Conservation (phyloP, 306 rosid genomes). For the Benincasa hispida region DNA sequence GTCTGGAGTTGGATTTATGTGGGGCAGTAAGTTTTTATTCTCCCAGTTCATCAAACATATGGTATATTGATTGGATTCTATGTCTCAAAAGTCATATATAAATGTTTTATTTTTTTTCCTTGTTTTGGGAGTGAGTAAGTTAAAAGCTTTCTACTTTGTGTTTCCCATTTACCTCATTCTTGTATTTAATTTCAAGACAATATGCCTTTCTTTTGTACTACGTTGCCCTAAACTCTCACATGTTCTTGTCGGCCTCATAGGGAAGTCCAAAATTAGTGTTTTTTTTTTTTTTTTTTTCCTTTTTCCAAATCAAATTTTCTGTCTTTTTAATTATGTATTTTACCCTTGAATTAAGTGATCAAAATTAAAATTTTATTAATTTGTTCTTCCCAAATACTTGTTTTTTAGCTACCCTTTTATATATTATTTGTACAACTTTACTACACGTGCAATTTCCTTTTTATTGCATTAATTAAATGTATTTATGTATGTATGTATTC, state of each 20-base stretch:
- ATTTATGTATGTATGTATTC: neutral
- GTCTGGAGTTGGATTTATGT: neutral
- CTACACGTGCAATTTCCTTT: slow-evolving; percentile 1
- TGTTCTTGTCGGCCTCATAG: slow-evolving; percentile 9
- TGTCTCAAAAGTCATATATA: slow-evolving; percentile 1
- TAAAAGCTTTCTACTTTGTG: neutral
- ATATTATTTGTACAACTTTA: neutral
- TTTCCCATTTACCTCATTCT: slow-evolving; percentile 1
- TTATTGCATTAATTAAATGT: neutral
- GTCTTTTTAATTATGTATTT: neutral
- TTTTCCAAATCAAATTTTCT: neutral
- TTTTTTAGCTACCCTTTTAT: neutral
- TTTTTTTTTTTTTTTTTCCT: neutral
- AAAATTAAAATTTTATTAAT: neutral
- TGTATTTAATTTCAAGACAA: neutral
- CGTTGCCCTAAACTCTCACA: slow-evolving; percentile 6
- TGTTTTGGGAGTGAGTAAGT: neutral
- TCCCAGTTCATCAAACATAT: neutral
- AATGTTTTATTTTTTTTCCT: too few species aligned
- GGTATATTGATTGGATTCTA: neutral
- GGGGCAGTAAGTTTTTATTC: neutral
- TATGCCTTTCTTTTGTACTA: neutral
- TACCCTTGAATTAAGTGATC: neutral
- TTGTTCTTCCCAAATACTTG: neutral
- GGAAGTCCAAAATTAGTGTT: neutral